These are phyloP conservation scores for Nothophytophthora sp. DNA, from an alignment of 352 stramenopile genomes.

Conservation along the genomic window DNA sequence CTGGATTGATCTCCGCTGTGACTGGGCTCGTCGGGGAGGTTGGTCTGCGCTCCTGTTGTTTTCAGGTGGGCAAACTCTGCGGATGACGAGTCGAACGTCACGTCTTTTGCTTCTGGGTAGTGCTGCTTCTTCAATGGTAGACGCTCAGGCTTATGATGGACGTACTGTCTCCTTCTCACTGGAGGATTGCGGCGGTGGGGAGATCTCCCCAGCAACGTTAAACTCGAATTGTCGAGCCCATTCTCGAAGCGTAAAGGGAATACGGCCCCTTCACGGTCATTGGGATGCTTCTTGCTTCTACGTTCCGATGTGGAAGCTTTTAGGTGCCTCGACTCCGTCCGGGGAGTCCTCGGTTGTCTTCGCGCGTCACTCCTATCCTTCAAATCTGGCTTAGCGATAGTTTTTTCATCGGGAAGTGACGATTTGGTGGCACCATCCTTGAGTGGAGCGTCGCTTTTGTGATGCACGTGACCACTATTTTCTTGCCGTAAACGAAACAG, in stretches of 20 bases:
- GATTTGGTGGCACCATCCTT: background rate
- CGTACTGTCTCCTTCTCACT: constrained; percentile 19
- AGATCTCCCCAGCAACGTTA: constrained; percentile 22
- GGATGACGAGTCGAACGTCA: background rate
- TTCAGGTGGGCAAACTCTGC: constrained; percentile 10
- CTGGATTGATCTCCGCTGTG: no score
- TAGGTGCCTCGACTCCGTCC: no score
- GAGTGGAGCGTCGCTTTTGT: background rate
- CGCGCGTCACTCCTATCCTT: no score
- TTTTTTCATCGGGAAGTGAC: no score
- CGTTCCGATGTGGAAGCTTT: no score
- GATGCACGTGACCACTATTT: background rate
- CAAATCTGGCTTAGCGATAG: no score
- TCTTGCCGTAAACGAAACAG: constrained; percentile 55
- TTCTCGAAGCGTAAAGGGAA: constrained; percentile 23
- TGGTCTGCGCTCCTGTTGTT: constrained; percentile 19
- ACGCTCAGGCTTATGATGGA: constrained; percentile 4
- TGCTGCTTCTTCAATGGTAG: background rate
- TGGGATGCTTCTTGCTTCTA: no score
- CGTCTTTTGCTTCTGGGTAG: background rate
- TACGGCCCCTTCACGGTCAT: constrained; percentile 15
- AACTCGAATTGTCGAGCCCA: constrained; percentile 13
- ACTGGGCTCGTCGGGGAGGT: no score
- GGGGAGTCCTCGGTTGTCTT: no score
- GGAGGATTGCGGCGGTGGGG: constrained; percentile 15